These are phyloP conservation scores for Penicillium sp. DNA, from an alignment of 2,329 filamentous ascomycete species.

Conservation along the genomic window DNA sequence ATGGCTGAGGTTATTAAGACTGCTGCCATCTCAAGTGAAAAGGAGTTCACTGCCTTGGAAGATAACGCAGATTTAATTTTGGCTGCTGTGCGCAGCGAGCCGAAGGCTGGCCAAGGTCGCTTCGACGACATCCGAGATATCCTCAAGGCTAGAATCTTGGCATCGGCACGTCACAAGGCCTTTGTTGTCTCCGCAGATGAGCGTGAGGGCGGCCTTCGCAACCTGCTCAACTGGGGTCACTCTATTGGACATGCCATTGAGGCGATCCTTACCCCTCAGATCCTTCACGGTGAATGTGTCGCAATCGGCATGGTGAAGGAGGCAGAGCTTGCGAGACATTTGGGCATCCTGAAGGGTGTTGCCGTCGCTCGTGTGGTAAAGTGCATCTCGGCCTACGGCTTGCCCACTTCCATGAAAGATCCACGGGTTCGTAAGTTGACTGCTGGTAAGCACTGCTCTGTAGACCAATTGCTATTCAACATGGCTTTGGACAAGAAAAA, in stretches of 20 bases:
- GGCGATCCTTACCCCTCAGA: constrained; percentile 89
- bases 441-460: constrained; percentile 81
- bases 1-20: constrained; percentile 99
- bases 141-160: constrained; percentile 77
- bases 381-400: constrained; percentile 88
- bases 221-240: constrained; percentile 95
- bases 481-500: constrained; percentile 99
- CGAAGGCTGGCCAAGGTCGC: constrained; percentile 55
- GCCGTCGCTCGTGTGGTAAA: constrained; percentile 88
- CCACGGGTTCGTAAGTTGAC: constrained; percentile 77
- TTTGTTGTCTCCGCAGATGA: constrained; percentile 93
- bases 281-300: constrained; percentile 92
- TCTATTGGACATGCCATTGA: constrained; percentile 97
- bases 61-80: constrained; percentile 76
- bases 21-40: constrained; percentile 90
- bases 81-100: constrained; percentile 63
- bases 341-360: constrained; percentile 79
- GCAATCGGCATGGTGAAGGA: constrained; percentile 99
- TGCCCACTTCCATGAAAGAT: constrained; percentile 82
- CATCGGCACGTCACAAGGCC: constrained; percentile 90
- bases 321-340: constrained; percentile 83
- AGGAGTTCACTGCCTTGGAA: constrained; percentile 81
- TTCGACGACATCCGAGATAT: constrained; percentile 69
- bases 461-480: constrained; percentile 80
- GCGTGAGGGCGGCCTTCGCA: constrained; percentile 87